These are phyloP conservation scores for Cladosporium phlei DNA, from an alignment of 2,329 filamentous ascomycete genomes.

Conservation along the genomic window DNA sequence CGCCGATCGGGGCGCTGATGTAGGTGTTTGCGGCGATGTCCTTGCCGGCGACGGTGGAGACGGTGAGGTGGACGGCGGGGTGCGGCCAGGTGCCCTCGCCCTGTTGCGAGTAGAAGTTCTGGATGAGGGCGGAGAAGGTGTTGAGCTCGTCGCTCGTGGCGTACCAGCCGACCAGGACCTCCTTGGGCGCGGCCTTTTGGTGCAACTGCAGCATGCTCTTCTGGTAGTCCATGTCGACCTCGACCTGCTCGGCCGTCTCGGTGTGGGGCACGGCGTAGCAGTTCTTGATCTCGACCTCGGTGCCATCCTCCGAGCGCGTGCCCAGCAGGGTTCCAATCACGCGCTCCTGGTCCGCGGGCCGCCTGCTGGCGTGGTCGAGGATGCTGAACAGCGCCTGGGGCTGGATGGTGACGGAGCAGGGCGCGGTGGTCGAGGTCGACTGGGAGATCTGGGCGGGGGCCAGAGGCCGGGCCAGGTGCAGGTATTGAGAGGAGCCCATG, in stretches of 20 bases:
- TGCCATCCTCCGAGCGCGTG: conserved; percentile 90
- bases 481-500: conserved; percentile 65
- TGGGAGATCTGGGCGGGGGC: conserved; percentile 74
- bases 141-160: conserved; percentile 95
- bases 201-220: conserved; percentile 98
- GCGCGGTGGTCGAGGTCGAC: conserved; percentile 73
- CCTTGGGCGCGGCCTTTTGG: conserved; percentile 87
- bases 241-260: conserved; percentile 96
- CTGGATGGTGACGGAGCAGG: conserved; percentile 89
- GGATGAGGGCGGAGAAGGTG: conserved; percentile 96
- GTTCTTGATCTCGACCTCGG: conserved; percentile 90
- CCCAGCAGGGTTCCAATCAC: conserved; percentile 96
- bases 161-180: conserved; percentile 96
- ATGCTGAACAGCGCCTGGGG: conserved; percentile 73
- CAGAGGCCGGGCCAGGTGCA: conserved; percentile 89
- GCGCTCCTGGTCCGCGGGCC: conserved; percentile 85
- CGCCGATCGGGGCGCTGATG: conserved; percentile 90
- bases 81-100: conserved; percentile 96
- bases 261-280: conserved; percentile 98
- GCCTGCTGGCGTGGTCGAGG: conserved; percentile 86
- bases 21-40: conserved; percentile 89
- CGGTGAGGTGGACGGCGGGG: conserved; percentile 94
- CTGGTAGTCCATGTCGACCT: conserved; percentile 99
- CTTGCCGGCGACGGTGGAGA: conserved; percentile 81
- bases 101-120: conserved; percentile 98